Base-by-base conservation (phyloP, 495 filamentous ascomycete species). In the Penicillium goetzii region DNA sequence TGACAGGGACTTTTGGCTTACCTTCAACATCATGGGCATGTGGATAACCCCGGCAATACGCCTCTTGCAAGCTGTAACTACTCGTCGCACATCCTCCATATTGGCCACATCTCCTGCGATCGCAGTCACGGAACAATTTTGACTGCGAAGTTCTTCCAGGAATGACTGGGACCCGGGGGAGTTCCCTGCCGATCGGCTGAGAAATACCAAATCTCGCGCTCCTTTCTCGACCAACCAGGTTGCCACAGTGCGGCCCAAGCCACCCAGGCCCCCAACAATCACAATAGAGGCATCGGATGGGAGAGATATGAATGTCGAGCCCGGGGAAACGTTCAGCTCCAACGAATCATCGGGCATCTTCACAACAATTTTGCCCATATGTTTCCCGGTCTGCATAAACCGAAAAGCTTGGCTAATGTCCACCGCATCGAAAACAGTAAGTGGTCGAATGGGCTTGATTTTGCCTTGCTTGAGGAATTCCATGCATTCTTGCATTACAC, bases 141-240 rank as follows among this genome's bases (percentile, higher is more conserved):
- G 65, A 3, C 21, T 32, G 7, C 58, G 30, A 5, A 84, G 72
- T 56, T 84, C 82, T 1, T 65, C 34, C 21, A 76, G 52, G 32
- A 84, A 80, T 12, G 23, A 28, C 21, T 43, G 12, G 43, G 56
- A 56, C 23, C 61, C 55, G 0, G 59, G 50, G 17, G 55, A 43
- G 17, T 58, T 45, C 4, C 61, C 64, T 43, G 62, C 72, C 5
- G 64, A 66, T 4, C 72, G 67, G 2, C 72, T 74, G 4, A 76
- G 51, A 19, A 88, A 79, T 21, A 85, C 75, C 8, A 90, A 65
- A 54, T 83, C 73, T 51, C 74, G 72, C 8, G 86, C 87, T 9
- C 85, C 85, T 33, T 80, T 78, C 26, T 75, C 66, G 10, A 81
- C 82, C 81, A 90, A 84, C 84, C 83, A 88, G 1, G 70, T 73